Percentiles rank a stretch among this genome's conserved stretches.
Evolutionary conservation across 2,329 filamentous ascomycete species (phyloP).

Genomic region (Pseudogymnoascus sp.): DNA sequence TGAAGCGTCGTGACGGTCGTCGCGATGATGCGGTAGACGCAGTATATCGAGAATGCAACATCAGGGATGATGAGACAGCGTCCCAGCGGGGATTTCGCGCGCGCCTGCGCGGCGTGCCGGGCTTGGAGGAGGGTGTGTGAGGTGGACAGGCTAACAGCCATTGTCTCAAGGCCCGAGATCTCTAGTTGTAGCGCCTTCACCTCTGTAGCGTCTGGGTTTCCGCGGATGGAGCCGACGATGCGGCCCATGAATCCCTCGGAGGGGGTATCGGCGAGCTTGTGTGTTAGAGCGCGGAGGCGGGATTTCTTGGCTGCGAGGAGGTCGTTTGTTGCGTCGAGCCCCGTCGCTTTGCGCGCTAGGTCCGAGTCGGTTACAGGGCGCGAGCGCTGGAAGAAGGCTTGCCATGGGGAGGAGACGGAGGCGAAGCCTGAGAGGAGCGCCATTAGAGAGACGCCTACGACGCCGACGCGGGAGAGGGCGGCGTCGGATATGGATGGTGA

Average conservation of each 20-base stretch:
- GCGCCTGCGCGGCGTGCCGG: constrained; percentile 55
- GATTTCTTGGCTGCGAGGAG: constrained; percentile 71
- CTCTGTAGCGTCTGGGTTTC: constrained; percentile 51
- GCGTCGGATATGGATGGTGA: constrained; percentile 35
- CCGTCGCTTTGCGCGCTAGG: constrained; percentile 68
- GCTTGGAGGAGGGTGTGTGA: constrained; percentile 57
- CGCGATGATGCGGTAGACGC: constrained; percentile 71
- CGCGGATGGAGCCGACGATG: constrained; percentile 63
- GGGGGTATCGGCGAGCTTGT: constrained; percentile 46
- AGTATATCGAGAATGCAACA: constrained; percentile 71
- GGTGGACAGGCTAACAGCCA: constrained; percentile 63
- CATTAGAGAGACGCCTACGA: constrained; percentile 82
- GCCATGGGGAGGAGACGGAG: constrained; percentile 80
- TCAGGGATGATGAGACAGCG: constrained; percentile 53
- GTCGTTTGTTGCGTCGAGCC: constrained; percentile 69
- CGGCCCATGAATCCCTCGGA: constrained; percentile 59
- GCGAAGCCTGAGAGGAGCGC: constrained; percentile 82
- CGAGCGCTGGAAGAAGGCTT: constrained; percentile 63
- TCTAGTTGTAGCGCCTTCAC: constrained; percentile 61
- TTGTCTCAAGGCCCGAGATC: constrained; percentile 70
- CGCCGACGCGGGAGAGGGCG: constrained; percentile 63
- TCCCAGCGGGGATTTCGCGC: constrained; percentile 60
- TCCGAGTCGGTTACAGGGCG: constrained; percentile 65
- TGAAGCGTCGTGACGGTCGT: constrained; percentile 62
- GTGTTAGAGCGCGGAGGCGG: constrained; percentile 61